Conservation (phyloP, 2,329 filamentous ascomycete genomes). For the Aspergillus sp. region DNA sequence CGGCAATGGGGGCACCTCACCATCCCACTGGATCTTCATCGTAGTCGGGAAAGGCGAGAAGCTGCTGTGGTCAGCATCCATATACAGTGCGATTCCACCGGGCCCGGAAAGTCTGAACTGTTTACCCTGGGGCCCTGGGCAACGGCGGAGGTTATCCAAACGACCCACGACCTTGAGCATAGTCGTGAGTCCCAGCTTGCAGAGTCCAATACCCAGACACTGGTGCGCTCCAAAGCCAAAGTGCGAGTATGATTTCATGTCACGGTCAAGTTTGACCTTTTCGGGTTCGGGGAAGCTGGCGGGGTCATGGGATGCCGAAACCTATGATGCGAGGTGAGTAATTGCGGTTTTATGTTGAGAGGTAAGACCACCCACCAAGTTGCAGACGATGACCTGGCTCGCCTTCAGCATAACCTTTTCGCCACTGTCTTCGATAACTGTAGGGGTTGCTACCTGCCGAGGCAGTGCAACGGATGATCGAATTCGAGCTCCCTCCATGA, state of each 20-base stretch:
- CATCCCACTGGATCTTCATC: slow-evolving; percentile 43
- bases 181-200: slow-evolving; percentile 29
- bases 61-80: slow-evolving; percentile 39
- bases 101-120: slow-evolving; percentile 35
- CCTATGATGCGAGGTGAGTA: slow-evolving; percentile 12
- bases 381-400: slow-evolving; percentile 31
- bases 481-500: slow-evolving; percentile 37
- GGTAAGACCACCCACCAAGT: slow-evolving; percentile 25
- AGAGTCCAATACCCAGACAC: slow-evolving; percentile 49
- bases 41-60: slow-evolving; percentile 40
- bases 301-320: slow-evolving; percentile 31
- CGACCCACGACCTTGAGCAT: slow-evolving; percentile 39
- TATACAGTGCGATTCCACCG: slow-evolving; percentile 39
- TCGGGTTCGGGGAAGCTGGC: slow-evolving; percentile 34
- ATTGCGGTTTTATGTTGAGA: slow-evolving; percentile 1
- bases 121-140: slow-evolving; percentile 36
- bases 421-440: slow-evolving; percentile 30
- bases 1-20: slow-evolving; percentile 22
- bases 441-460: slow-evolving; percentile 28
- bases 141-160: slow-evolving; percentile 37
- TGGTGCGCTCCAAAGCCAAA: slow-evolving; percentile 60
- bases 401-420: slow-evolving; percentile 27
- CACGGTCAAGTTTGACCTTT: slow-evolving; percentile 57
- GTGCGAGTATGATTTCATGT: slow-evolving; percentile 59
- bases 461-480: slow-evolving; percentile 33